Evolutionary conservation across 2,329 filamentous ascomycete genomes (phyloP).

Genomic region (Trichothecium sympodiale): DNA sequence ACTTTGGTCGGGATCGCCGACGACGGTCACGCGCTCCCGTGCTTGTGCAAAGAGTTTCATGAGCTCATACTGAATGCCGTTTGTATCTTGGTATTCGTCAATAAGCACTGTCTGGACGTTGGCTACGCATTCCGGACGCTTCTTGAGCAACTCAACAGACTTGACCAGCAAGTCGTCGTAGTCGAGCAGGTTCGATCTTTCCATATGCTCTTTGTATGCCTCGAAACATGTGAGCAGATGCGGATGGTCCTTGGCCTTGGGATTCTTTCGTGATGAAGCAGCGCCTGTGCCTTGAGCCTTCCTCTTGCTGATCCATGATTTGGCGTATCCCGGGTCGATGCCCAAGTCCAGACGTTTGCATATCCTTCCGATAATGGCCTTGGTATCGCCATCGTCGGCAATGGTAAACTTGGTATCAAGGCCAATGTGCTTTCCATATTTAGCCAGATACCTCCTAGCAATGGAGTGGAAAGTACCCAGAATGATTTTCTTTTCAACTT

Average conservation of each 20-base stretch:
- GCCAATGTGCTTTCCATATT: constrained; percentile 77
- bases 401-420: constrained; percentile 79
- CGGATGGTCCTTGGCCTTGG: constrained; percentile 26
- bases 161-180: constrained; percentile 86
- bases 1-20: constrained; percentile 94
- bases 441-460: constrained; percentile 68
- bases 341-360: constrained; percentile 60
- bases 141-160: constrained; percentile 67
- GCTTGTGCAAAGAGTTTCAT: constrained; percentile 77
- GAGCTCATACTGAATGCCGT: constrained; percentile 85
- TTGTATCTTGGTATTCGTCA: constrained; percentile 97
- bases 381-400: constrained; percentile 72
- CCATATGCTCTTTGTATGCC: constrained; percentile 69
- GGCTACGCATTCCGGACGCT: constrained; percentile 67
- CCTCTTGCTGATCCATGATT: constrained; percentile 62
- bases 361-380: constrained; percentile 70
- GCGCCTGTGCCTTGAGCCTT: constrained; percentile 46
- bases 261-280: constrained; percentile 24
- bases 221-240: constrained; percentile 59
- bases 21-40: constrained; percentile 73
- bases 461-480: constrained; percentile 95
- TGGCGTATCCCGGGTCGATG: constrained; percentile 60
- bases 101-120: constrained; percentile 89
- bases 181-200: constrained; percentile 72
- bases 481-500: constrained; percentile 64